phyloP scores from a whole-genome alignment of 2,329 filamentous ascomycete genomes.

The Cladosporium sp. region DNA sequence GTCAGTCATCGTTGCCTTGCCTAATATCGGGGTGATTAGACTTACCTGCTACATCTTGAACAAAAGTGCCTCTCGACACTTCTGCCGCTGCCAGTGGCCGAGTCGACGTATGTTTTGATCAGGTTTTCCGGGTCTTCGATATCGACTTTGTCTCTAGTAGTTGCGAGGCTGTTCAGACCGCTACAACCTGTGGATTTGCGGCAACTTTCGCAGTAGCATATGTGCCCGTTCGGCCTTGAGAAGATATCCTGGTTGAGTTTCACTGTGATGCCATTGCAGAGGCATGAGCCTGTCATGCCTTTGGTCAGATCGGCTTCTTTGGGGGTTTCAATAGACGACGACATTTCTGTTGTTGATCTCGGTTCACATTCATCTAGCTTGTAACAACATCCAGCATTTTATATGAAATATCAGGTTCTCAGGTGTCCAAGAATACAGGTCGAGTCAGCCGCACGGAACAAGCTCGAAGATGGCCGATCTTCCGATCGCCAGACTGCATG shows the following conservation, averaged over 20 bases:
- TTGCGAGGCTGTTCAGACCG: conserved; percentile 12
- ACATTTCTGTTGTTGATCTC: not conserved
- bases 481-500: not conserved
- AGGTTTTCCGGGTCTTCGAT: conserved; percentile 11
- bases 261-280: conserved; percentile 37
- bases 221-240: conserved; percentile 35
- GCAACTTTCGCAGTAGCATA: conserved; percentile 46
- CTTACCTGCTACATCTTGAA: conserved; percentile 16
- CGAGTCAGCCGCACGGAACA: not conserved
- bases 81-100: conserved; percentile 15
- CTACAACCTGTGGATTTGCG: conserved; percentile 38
- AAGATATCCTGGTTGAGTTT: conserved; percentile 45
- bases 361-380: too few relatives aligned
- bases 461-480: not conserved
- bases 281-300: conserved; percentile 18
- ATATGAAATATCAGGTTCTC: not conserved
- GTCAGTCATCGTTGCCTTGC: not conserved
- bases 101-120: conserved; percentile 17
- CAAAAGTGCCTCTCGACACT: conserved; percentile 18
- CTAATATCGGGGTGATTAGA: fast-evolving
- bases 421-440: not conserved
- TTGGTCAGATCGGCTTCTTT: conserved; percentile 29
- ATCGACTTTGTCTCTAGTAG: not conserved
- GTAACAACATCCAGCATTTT: not conserved
- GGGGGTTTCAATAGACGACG: not conserved